Conservation (phyloP, 2,329 filamentous ascomycete genomes). For the Cladophialophora psammophila region DNA sequence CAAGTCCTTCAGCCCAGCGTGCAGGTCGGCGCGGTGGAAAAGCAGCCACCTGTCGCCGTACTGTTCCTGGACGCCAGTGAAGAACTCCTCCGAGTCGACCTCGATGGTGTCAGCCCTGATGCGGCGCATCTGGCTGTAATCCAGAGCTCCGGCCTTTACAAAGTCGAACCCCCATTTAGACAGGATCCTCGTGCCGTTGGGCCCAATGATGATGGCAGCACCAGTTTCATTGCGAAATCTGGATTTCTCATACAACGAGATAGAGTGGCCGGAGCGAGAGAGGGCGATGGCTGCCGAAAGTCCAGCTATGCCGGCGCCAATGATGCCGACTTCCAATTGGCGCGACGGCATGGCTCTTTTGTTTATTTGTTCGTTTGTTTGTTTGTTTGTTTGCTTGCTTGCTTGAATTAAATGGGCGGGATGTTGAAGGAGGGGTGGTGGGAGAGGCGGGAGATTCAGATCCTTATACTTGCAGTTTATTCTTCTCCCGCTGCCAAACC, state of each 20-base stretch:
- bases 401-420: too few relatives aligned
- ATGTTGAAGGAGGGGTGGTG: too few relatives aligned
- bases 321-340: conserved; percentile 26
- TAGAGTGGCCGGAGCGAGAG: conserved; percentile 43
- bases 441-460: too few relatives aligned
- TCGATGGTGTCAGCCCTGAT: conserved; percentile 39
- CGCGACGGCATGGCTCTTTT: conserved; percentile 8
- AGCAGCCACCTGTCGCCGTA: conserved; percentile 41
- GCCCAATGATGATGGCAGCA: conserved; percentile 44
- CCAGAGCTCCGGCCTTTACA: conserved; percentile 40
- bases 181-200: conserved; percentile 43
- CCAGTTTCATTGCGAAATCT: conserved; percentile 43
- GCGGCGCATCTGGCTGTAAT: conserved; percentile 33
- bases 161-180: conserved; percentile 43
- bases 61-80: conserved; percentile 29
- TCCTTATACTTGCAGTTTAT: too few relatives aligned
- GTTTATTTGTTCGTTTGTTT: background rate
- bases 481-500: too few relatives aligned
- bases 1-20: conserved; percentile 41
- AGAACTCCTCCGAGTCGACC: conserved; percentile 35
- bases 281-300: conserved; percentile 45
- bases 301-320: conserved; percentile 46
- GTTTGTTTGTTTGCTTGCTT: background rate
- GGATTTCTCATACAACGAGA: conserved; percentile 45
- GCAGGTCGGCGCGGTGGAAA: conserved; percentile 44